Percentiles rank a stretch among this genome's conserved stretches.
These are phyloP conservation scores for Metarhizium sp. DNA, from an alignment of 2,329 filamentous ascomycete genomes.

Conservation along the genomic window DNA sequence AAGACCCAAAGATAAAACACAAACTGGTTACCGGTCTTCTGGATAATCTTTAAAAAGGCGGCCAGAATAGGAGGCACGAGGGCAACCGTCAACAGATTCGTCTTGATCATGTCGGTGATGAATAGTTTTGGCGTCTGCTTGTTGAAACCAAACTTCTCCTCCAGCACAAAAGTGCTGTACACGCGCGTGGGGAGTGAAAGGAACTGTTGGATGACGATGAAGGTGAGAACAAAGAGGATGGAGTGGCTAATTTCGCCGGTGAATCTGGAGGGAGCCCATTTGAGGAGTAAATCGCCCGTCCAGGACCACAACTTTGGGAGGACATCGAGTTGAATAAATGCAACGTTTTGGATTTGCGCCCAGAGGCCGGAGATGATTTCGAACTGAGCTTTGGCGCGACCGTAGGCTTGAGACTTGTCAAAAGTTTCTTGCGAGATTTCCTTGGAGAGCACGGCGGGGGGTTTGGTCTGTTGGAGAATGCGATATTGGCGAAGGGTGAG, in stretches of 20 bases:
- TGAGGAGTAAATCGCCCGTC: conserved; percentile 64
- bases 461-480: conserved; percentile 67
- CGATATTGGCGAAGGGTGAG: conserved; percentile 85
- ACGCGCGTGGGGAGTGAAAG: conserved; percentile 73
- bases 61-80: conserved; percentile 83
- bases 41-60: conserved; percentile 86
- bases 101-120: conserved; percentile 84
- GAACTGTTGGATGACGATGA: conserved; percentile 72
- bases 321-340: conserved; percentile 82
- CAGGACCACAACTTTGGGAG: conserved; percentile 84
- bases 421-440: conserved; percentile 87
- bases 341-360: conserved; percentile 78
- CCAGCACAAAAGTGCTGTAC: conserved; percentile 91
- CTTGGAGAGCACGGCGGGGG: conserved; percentile 77
- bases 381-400: conserved; percentile 90
- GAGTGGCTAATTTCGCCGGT: conserved; percentile 90
- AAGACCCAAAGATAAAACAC: conserved; percentile 99
- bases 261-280: conserved; percentile 68
- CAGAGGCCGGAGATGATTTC: conserved; percentile 72
- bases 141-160: conserved; percentile 98
- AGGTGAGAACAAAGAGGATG: conserved; percentile 82
- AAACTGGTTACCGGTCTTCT: conserved; percentile 87
- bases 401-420: conserved; percentile 93
- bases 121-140: conserved; percentile 90
- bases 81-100: conserved; percentile 68